These are phyloP conservation scores for Alternaria ethzedia DNA, from an alignment of 2,329 filamentous ascomycete species.

Conservation along the genomic window DNA sequence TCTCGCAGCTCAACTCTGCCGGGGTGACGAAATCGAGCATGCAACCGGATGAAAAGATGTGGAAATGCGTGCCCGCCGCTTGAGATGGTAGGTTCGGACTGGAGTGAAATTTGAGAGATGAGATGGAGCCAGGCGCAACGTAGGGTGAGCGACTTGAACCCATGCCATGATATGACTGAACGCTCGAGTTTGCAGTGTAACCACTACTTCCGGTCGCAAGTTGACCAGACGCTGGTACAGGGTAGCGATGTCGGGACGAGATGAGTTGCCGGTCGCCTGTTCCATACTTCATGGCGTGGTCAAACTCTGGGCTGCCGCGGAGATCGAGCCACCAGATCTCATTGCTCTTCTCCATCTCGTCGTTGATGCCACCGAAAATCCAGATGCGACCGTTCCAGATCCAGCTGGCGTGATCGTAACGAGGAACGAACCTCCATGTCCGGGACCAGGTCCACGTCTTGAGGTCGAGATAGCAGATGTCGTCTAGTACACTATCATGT, in stretches of 20 bases:
- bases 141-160: constrained; percentile 56
- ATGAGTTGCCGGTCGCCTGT: constrained; percentile 52
- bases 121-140: constrained; percentile 80
- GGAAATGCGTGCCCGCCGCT: constrained; percentile 91
- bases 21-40: constrained; percentile 94
- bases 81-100: constrained; percentile 87
- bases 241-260: constrained; percentile 41
- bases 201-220: constrained; percentile 50
- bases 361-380: constrained; percentile 94
- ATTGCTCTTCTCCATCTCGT: constrained; percentile 95
- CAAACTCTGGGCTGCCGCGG: constrained; percentile 85
- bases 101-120: constrained; percentile 86
- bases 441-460: constrained; percentile 98
- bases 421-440: constrained; percentile 91
- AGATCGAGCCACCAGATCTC: constrained; percentile 98
- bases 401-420: constrained; percentile 95
- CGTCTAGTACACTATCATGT: constrained; percentile 90
- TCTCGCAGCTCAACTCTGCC: constrained; percentile 87
- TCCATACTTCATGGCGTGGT: constrained; percentile 68
- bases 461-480: constrained; percentile 94
- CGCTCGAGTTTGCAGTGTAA: constrained; percentile 77
- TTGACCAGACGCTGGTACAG: constrained; percentile 36
- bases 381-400: constrained; percentile 92
- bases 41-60: constrained; percentile 90
- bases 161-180: constrained; percentile 60